Conservation (phyloP, 495 filamentous ascomycete species). For the Cladorrhinum samala region DNA sequence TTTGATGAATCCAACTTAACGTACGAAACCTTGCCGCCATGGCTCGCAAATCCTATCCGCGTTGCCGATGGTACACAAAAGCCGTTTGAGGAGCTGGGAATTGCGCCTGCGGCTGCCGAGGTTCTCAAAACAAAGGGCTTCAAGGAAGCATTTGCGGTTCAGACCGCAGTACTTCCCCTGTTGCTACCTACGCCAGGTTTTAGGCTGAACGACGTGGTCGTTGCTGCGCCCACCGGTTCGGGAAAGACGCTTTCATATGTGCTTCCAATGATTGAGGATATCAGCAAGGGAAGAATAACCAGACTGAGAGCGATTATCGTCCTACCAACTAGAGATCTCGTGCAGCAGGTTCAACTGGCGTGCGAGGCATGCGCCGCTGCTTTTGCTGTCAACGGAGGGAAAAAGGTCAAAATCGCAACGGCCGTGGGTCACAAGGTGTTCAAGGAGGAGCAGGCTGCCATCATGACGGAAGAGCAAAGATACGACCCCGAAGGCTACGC, state of each 20-base stretch:
- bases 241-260: conserved; percentile 91
- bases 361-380: conserved; percentile 58
- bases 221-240: conserved; percentile 87
- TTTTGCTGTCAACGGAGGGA: conserved; percentile 44
- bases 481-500: conserved; percentile 32
- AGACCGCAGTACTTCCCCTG: conserved; percentile 72
- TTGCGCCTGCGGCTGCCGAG: conserved; percentile 32
- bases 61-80: conserved; percentile 51
- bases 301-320: conserved; percentile 72
- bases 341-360: conserved; percentile 70
- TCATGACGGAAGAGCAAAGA: conserved; percentile 57
- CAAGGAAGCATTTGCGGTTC: conserved; percentile 74
- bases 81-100: conserved; percentile 58
- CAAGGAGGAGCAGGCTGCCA: conserved; percentile 61
- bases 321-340: conserved; percentile 84
- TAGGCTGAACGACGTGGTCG: conserved; percentile 67
- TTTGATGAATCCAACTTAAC: conserved; percentile 45
- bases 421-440: conserved; percentile 74
- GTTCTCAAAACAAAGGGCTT: conserved; percentile 60
- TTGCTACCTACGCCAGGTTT: conserved; percentile 55
- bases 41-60: conserved; percentile 68
- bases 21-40: conserved; percentile 55
- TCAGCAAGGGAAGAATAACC: conserved; percentile 53
- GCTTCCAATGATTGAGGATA: conserved; percentile 72
- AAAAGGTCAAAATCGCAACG: conserved; percentile 66